Conservation (phyloP, 352 stramenopile genomes). For the Phytophthora tentaculata region DNA sequence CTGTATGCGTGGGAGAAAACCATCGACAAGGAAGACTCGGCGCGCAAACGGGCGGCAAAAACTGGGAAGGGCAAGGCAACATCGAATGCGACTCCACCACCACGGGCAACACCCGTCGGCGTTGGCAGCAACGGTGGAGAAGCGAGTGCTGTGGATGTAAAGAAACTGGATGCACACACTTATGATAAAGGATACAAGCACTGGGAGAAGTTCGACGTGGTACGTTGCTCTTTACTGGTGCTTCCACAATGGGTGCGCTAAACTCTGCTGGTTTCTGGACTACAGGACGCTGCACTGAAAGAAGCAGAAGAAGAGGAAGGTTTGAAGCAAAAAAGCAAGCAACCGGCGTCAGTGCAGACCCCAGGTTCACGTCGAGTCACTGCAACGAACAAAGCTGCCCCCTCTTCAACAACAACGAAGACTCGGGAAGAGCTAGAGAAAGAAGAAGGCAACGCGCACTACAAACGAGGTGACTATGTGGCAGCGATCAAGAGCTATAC, state of each 20-base stretch:
- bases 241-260: neutral
- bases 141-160: constrained; percentile 9
- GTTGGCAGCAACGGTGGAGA: neutral
- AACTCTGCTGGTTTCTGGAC: neutral
- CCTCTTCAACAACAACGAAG: constrained; percentile 10
- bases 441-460: constrained; percentile 93
- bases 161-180: constrained; percentile 70
- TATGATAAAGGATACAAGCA: constrained; percentile 92
- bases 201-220: constrained; percentile 91
- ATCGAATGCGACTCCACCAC: constrained; percentile 22
- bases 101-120: constrained; percentile 20
- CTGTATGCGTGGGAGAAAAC: constrained; percentile 82
- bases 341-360: neutral
- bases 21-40: constrained; percentile 61
- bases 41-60: constrained; percentile 32
- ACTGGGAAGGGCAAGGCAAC: constrained; percentile 12
- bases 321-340: neutral
- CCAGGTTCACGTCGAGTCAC: constrained; percentile 1
- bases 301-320: constrained; percentile 41
- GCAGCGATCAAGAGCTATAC: constrained; percentile 92
- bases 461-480: constrained; percentile 85
- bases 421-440: constrained; percentile 77
- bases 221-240: constrained; percentile 27
- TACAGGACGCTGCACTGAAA: constrained; percentile 55
- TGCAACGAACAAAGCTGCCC: constrained; percentile 9